Evolutionary conservation across 768 basidiomycete species (phyloP), one percentile per base, ranked within the genome.

Genomic region (Podaxis rugospora): DNA sequence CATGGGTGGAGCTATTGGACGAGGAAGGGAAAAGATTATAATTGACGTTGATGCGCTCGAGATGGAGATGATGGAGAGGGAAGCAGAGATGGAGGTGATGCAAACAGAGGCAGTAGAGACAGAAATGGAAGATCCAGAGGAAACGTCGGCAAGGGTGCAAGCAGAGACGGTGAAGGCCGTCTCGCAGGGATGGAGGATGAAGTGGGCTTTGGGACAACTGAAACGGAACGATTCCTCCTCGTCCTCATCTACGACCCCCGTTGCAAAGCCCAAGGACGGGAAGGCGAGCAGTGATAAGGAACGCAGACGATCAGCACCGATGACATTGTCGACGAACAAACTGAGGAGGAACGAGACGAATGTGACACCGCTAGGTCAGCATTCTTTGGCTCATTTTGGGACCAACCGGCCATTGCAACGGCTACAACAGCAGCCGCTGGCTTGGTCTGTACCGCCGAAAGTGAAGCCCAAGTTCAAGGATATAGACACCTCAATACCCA

Each of bases 331-430:
- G 11, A 62, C 71, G 40, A 59, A 64, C 13, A 70, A 65, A 39
- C 66, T 82, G 64, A 69, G 69, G 64, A 75, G 81, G 50, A 73
- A 74, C 49, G 77, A 79, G 57, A 80, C 78, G 37, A 83, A 79
- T 51, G 71, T 83, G 11, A 82, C 79, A 21, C 78, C 78, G 25
- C 57, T 67, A 21, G 78, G 80, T 18, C 67, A 74, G 21, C 76
- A 79, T 64, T 61, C 68, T 2, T 53, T 68, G 10, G 58, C 59
- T 18, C 46, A 51, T 9, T 44, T 25, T 6, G 57, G 57, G 16
- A 59, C 49, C 9, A 59, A 59, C 35, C 49, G 57, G 7, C 50
- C 57, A 16, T n/a, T 44, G 28, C 21, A 35, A 14, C 27, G 21
- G 14, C 27, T 40, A 32, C 59, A 32, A 54, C 32, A 61, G 6